Base-by-base conservation (phyloP, 1,284 basidiomycete species). In the Moesziomyces antarcticus region DNA sequence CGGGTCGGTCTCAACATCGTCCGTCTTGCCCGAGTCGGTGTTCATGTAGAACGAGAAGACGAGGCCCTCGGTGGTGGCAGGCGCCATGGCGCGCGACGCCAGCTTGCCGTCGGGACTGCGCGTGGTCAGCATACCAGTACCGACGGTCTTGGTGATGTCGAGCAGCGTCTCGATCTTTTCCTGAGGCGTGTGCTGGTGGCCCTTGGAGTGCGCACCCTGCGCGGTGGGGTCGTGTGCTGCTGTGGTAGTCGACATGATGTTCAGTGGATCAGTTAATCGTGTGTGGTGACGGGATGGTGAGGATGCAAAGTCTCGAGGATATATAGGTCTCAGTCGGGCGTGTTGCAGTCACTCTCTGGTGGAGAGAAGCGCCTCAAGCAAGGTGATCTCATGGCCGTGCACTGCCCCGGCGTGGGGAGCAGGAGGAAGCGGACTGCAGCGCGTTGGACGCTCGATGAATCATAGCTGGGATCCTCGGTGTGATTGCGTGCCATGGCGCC, bases 1-100 rank as follows among this genome's bases (percentile, higher is more conserved):
- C 9, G 74, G 65, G 37, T 74, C 63, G 21, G 51, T 50, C 51
- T 80, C 69, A 42, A 80, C 44, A 40, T 80, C 75, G 63, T 78
- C 72, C 11, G 70, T 69, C 75, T 80, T 80, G 63, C 78, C 78
- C 5, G 70, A 73, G 20, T 80, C 77, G 54, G 59, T 64, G 73
- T 80, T 80, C 65, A 70, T 63, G 62, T 61, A 80, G 69, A 79
- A 78, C 33, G 60, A 57, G 54, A 75, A 74, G 37, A 79, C 85
- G 89, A 79, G 70, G 9, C 72, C 69, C 65, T 82, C 92, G 91
- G 88, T 50, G 87, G 71, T 74, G 40, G 88, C 86, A 20, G 91
- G 90, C n/a, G 88, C 87, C 93, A 94, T 96, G 40, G 91, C 91
- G 52, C 93, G 88, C 9, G 92, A 90, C 83, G 95, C 93, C 37